phyloP scores from a whole-genome alignment of 768 basidiomycete genomes.

The Mycena chlorophos region DNA sequence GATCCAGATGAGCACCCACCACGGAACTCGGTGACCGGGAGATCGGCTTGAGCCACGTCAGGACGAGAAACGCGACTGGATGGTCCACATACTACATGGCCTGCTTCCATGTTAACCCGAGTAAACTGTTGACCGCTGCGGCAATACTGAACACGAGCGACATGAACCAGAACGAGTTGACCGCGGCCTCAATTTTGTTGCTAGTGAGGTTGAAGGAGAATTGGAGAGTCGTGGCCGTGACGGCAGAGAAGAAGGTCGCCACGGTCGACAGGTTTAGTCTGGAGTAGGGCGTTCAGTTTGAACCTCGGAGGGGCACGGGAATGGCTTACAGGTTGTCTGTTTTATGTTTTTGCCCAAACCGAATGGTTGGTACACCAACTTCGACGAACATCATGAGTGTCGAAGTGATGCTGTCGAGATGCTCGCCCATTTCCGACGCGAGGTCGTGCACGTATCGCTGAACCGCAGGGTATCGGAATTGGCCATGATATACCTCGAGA shows the following conservation, averaged over 20 bases:
- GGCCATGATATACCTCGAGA: constrained; percentile 62
- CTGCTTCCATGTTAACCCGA: constrained; percentile 78
- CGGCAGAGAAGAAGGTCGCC: constrained; percentile 76
- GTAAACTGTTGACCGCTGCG: constrained; percentile 74
- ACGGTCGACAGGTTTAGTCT: constrained; percentile 70
- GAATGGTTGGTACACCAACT: constrained; percentile 76
- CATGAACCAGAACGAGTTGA: constrained; percentile 75
- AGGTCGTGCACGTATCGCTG: constrained; percentile 76
- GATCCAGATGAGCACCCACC: constrained; percentile 88
- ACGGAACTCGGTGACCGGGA: constrained; percentile 72
- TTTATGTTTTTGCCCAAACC: constrained; percentile 73
- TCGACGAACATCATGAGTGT: constrained; percentile 75
- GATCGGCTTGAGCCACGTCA: constrained; percentile 51
- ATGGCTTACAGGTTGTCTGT: constrained; percentile 52
- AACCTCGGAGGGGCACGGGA: neutral
- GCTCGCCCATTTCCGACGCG: constrained; percentile 72
- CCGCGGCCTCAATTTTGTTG: constrained; percentile 45
- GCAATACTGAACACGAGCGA: constrained; percentile 77
- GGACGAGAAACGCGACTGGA: neutral
- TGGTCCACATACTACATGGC: constrained; percentile 70
- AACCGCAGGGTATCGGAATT: constrained; percentile 71
- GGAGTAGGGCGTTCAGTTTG: neutral
- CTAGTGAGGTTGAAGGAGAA: constrained; percentile 53
- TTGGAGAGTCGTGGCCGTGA: constrained; percentile 72
- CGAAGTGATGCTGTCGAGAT: constrained; percentile 65